Base-by-base conservation (phyloP, 257 asterid genomes). In the Pogostemon cablin region DNA sequence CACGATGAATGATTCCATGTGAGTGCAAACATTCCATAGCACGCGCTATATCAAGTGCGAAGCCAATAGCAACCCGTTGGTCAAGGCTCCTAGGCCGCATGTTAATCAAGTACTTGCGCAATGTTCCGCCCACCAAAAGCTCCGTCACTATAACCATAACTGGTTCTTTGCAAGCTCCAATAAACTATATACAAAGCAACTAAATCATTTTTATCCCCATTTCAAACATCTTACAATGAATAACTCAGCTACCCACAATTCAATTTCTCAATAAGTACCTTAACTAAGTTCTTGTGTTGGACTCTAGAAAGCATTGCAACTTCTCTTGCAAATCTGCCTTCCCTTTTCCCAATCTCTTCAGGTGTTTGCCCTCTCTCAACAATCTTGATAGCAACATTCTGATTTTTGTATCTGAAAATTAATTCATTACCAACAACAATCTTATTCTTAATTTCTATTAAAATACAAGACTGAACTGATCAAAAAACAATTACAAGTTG, bases 131-230 rank as follows among this genome's bases (percentile, higher is more conserved):
- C 1, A 84, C 87, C 52, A 92, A 82, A 76, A 92, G 89, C 78
- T 92, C 98, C 1, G 96, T 89, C 34, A 92, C 96, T 37, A 92
- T 85, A 55, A 90, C 98, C 96, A 86, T 92, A 35, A 86, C 87
- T 72, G 98, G 98, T 62, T 92, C 98, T 80, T 86, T 92, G 72
- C 98, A 92, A 80, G 96, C 98, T 79, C 98, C 98, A 61, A 92
- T 86, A 73, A 92, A 90, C 98, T 92, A 83, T 39, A 62, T 42
- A 60, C 6, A 70, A 54, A 60, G 15, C 25, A 69, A 11, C 72
- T 74, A 60, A 79, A 52, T 54, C 69, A 71, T 35, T 37, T 47
- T 61, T 7, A 68, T 34, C 20, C 57, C 46, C 65, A 57, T 52
- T 43, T 42, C 53, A 12, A 34, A 25, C 4, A 58, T 66, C 68